A percentile compares a stretch with the other conserved stretches of the same genome.
phyloP scores from a whole-genome alignment of 2,329 filamentous ascomycete species.

The Xylariaceae sp. region DNA sequence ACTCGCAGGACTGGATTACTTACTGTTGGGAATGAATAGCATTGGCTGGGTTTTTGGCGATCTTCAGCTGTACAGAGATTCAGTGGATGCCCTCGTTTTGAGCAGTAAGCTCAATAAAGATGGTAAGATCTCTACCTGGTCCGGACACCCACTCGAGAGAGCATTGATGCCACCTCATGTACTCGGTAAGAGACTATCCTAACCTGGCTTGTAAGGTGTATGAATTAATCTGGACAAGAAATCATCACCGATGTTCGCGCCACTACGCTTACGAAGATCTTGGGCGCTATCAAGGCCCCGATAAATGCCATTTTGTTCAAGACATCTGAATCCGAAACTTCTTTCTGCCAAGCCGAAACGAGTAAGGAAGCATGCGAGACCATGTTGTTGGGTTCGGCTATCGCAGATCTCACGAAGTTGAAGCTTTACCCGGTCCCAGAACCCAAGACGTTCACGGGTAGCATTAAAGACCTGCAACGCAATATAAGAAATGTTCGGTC shows the following conservation, averaged over 20 bases:
- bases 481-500: slow-evolving; percentile 14
- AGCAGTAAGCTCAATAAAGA: slow-evolving; percentile 18
- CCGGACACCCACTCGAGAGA: slow-evolving; percentile 18
- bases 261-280: slow-evolving; percentile 17
- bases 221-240: slow-evolving; percentile 11
- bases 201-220: background rate
- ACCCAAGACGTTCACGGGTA: slow-evolving; percentile 15
- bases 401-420: slow-evolving; percentile 15
- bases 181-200: slow-evolving; percentile 18
- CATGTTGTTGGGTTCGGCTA: slow-evolving; percentile 27
- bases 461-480: slow-evolving; percentile 19
- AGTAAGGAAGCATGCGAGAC: slow-evolving; percentile 22
- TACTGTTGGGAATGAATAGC: slow-evolving; percentile 2
- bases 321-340: background rate
- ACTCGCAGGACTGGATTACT: background rate
- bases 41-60: slow-evolving; percentile 27
- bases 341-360: slow-evolving; percentile 22
- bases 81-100: slow-evolving; percentile 23
- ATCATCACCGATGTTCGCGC: slow-evolving; percentile 15
- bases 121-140: slow-evolving; percentile 22
- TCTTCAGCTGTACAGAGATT: slow-evolving; percentile 21
- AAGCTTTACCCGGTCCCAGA: slow-evolving; percentile 24
- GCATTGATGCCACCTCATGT: slow-evolving; percentile 23
- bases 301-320: slow-evolving; percentile 13
- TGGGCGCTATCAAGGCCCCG: slow-evolving; percentile 13